These are phyloP conservation scores for Lyophyllum shimeji DNA, from an alignment of 768 basidiomycete species.

Conservation along the genomic window DNA sequence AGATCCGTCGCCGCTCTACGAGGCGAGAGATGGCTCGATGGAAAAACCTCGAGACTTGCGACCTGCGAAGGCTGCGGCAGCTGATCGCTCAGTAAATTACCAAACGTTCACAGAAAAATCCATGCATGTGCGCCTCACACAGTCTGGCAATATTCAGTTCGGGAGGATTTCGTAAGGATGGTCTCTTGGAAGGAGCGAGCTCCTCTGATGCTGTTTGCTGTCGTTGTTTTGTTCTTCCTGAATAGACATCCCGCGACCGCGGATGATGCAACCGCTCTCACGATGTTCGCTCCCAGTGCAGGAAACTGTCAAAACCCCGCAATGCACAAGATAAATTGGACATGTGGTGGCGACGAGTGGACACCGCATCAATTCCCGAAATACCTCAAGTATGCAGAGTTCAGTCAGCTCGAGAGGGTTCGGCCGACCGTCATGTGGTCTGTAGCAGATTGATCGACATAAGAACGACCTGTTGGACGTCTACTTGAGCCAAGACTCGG, in stretches of 20 bases:
- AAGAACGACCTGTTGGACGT: neutral
- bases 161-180: no score
- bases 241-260: neutral
- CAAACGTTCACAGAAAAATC: no score
- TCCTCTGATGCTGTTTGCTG: neutral
- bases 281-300: neutral
- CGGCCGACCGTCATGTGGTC: constrained; percentile 3
- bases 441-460: neutral
- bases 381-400: neutral
- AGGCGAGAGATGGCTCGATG: neutral
- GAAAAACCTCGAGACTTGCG: neutral
- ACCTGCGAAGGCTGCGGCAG: neutral
- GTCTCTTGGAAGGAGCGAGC: neutral
- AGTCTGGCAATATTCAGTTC: no score
- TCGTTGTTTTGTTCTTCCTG: neutral
- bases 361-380: constrained; percentile 1
- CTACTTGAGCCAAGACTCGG: neutral
- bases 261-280: neutral
- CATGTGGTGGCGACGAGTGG: constrained; percentile 5
- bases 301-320: neutral
- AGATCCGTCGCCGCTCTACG: neutral
- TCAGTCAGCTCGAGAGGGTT: neutral
- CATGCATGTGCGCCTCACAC: no score
- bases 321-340: neutral
- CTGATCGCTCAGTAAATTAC: no score